Conservation (phyloP, 805 yeast species). For the Candida ortonii region DNA sequence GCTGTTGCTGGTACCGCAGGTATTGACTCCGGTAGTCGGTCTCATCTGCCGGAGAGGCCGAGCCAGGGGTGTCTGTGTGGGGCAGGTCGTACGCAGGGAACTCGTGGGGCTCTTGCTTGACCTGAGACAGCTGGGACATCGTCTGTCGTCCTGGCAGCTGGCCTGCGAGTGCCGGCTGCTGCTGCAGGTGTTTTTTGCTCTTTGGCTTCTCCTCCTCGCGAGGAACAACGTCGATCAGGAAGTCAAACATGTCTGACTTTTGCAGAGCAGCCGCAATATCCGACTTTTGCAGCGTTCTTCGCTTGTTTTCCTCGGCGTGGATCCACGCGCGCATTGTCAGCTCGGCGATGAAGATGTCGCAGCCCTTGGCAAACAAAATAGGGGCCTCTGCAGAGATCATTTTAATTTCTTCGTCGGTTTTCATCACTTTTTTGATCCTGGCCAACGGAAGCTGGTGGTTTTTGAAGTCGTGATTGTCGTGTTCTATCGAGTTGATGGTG, state of each 20-base stretch:
- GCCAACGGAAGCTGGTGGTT: slow-evolving; percentile 95
- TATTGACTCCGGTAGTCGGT: slow-evolving; percentile 22
- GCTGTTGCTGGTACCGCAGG: slow-evolving; percentile 15
- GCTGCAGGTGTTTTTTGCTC: slow-evolving; percentile 24
- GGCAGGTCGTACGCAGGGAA: slow-evolving; percentile 1
- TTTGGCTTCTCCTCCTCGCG: slow-evolving; percentile 73
- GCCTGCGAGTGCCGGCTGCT: slow-evolving; percentile 3
- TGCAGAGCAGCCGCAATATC: slow-evolving; percentile 95
- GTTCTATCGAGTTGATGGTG: slow-evolving; percentile 85
- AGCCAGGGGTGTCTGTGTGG: slow-evolving; percentile 1
- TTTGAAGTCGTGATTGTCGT: slow-evolving; percentile 85
- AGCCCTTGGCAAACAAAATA: slow-evolving; percentile 93
- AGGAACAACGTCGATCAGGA: slow-evolving; percentile 93
- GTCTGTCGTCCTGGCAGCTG: not conserved
- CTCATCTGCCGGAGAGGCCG: slow-evolving; percentile 9
- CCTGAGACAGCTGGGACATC: too few species aligned
- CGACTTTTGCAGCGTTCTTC: slow-evolving; percentile 89
- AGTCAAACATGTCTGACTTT: slow-evolving; percentile 96
- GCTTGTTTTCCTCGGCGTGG: slow-evolving; percentile 93
- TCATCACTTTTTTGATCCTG: slow-evolving; percentile 95
- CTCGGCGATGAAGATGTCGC: slow-evolving; percentile 96
- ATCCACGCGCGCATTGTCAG: slow-evolving; percentile 99
- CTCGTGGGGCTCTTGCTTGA: not conserved
- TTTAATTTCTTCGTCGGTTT: slow-evolving; percentile 93
- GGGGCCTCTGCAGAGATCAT: slow-evolving; percentile 99